phyloP scores from a whole-genome alignment of 225 moss, liverwort and hornwort genomes.

The Polytrichum commune region DNA sequence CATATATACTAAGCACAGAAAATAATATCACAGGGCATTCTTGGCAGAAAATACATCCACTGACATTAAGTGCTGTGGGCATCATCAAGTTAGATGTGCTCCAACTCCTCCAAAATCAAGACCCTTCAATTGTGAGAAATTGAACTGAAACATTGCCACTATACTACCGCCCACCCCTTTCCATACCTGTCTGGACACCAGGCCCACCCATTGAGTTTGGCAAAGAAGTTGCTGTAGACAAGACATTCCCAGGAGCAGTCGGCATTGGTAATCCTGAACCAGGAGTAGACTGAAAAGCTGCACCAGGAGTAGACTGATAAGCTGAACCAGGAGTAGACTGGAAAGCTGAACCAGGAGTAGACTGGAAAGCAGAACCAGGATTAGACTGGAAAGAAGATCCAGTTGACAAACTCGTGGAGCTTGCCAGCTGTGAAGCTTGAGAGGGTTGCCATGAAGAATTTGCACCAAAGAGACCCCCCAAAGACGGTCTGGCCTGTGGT shows the following conservation, averaged over 20 bases:
- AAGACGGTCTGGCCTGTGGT: constrained; percentile 37
- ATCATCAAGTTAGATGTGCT: no score
- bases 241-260: constrained; percentile 26
- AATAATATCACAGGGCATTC: no score
- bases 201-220: constrained; percentile 41
- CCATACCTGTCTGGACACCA: constrained; percentile 42
- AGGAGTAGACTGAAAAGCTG: constrained; percentile 42
- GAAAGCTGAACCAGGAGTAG: constrained; percentile 19
- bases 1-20: no score
- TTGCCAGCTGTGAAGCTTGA: constrained; percentile 27
- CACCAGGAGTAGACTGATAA: constrained; percentile 14
- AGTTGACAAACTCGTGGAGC: constrained; percentile 20
- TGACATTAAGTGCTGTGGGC: no score
- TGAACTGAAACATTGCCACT: no score
- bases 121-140: no score
- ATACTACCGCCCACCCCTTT: background rate
- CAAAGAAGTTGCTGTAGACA: constrained; percentile 36
- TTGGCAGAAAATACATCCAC: no score
- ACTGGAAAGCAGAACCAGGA: constrained; percentile 38
- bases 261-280: constrained; percentile 38
- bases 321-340: background rate
- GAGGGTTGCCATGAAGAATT: constrained; percentile 5
- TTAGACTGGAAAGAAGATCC: constrained; percentile 20
- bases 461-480: constrained; percentile 40
- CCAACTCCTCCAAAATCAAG: no score